Evolutionary conservation across 1,139 yeast species (phyloP).

Genomic region (Arxiozyma heterogenica): DNA sequence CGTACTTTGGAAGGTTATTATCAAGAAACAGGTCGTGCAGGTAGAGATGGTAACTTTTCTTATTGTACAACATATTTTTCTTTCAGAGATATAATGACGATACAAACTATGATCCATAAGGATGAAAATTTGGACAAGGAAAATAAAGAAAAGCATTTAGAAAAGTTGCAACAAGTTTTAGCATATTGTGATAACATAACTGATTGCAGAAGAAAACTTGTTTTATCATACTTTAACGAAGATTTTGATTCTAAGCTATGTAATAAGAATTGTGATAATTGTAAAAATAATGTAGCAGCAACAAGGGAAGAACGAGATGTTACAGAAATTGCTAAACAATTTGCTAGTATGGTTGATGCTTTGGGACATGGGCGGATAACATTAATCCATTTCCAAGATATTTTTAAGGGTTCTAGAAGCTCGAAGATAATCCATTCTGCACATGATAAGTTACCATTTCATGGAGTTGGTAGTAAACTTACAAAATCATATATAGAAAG

Average conservation of each 20-base stretch:
- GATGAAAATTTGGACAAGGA: slow-evolving; percentile 58
- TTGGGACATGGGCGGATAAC: slow-evolving; percentile 61
- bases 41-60: slow-evolving; percentile 80
- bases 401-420: slow-evolving; percentile 65
- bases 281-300: slow-evolving; percentile 43
- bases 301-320: slow-evolving; percentile 54
- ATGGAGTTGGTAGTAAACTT: slow-evolving; percentile 60
- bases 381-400: slow-evolving; percentile 70
- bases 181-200: slow-evolving; percentile 87
- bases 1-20: slow-evolving; percentile 90
- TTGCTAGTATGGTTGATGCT: slow-evolving; percentile 49
- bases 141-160: slow-evolving; percentile 69
- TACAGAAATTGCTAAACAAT: slow-evolving; percentile 52
- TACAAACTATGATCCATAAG: slow-evolving; percentile 68
- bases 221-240: slow-evolving; percentile 83
- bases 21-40: slow-evolving; percentile 99
- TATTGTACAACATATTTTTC: slow-evolving; percentile 77
- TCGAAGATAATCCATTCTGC: slow-evolving; percentile 55
- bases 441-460: slow-evolving; percentile 49
- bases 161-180: slow-evolving; percentile 71
- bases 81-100: slow-evolving; percentile 63
- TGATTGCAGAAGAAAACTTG: slow-evolving; percentile 85
- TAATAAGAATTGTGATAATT: slow-evolving; percentile 74
- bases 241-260: slow-evolving; percentile 61
- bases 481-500: slow-evolving; percentile 68